A percentile compares a stretch with the other conserved stretches of the same genome.
Conservation (phyloP, 768 basidiomycete species). For the Rhizopogon roseolus region DNA sequence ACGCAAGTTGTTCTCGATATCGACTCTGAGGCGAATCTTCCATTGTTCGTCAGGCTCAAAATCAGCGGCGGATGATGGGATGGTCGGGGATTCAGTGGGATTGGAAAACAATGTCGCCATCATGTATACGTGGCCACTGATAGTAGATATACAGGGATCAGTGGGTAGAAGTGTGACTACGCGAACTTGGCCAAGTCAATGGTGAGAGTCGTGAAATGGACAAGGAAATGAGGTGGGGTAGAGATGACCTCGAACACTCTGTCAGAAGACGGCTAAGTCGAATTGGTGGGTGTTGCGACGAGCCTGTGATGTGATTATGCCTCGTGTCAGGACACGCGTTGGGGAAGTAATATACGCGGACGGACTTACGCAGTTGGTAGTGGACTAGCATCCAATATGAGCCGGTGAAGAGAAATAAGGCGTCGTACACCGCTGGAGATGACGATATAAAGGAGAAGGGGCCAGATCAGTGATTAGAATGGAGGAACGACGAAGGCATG, state of each 20-base stretch:
- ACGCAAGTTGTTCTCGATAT: constrained; percentile 44
- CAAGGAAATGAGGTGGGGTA: constrained; percentile 7
- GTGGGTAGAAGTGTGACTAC: background rate
- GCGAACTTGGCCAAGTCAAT: background rate
- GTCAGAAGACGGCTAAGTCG: constrained; percentile 7
- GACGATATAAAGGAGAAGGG: background rate
- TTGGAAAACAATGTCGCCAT: constrained; percentile 21
- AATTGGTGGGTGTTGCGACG: constrained; percentile 16
- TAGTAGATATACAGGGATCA: constrained; percentile 1
- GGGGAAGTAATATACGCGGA: constrained; percentile 18
- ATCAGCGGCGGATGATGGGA: constrained; percentile 14
- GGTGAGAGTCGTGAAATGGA: constrained; percentile 5
- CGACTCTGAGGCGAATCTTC: constrained; percentile 42
- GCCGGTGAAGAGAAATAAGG: background rate
- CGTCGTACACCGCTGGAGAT: background rate
- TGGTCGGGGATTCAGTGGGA: constrained; percentile 8
- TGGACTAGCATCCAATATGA: constrained; percentile 12
- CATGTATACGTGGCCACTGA: constrained; percentile 5
- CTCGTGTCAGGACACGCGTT: constrained; percentile 56
- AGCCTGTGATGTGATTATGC: constrained; percentile 40
- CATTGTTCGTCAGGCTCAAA: constrained; percentile 52
- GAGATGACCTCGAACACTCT: constrained; percentile 13
- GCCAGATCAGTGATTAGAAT: background rate
- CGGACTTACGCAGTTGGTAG: constrained; percentile 13
- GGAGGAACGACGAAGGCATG: constrained; percentile 3